Evolutionary conservation across 1,284 basidiomycete genomes (phyloP).

Genomic region (Wolfiporia cocos): DNA sequence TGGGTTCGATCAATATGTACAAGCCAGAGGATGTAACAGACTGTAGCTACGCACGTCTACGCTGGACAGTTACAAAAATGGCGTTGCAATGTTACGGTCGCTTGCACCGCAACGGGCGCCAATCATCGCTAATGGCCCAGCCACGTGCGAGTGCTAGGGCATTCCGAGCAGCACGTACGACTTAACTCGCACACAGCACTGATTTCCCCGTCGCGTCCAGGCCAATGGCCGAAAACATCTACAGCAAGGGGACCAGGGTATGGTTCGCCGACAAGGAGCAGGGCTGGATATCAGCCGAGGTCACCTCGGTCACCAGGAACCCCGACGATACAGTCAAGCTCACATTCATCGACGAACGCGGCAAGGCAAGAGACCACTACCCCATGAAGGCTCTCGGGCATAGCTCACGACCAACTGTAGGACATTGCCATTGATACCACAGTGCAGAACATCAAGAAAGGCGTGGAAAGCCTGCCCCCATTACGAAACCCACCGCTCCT

Average conservation of each 20-base stretch:
- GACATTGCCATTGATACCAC: slow-evolving; percentile 77
- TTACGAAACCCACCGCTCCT: slow-evolving; percentile 94
- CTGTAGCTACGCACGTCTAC: no score
- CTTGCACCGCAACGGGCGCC: no score
- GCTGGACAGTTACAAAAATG: no score
- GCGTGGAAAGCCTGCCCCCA: slow-evolving; percentile 77
- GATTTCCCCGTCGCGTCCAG: slow-evolving; percentile 4
- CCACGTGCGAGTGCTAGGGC: no score
- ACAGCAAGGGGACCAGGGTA: slow-evolving; percentile 78
- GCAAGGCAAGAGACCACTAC: slow-evolving; percentile 53
- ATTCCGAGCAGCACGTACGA: no score
- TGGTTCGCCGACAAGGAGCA: slow-evolving; percentile 92
- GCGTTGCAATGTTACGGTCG: no score
- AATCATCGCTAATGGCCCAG: no score
- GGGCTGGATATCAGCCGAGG: slow-evolving; percentile 89
- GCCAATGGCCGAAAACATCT: slow-evolving; percentile 79
- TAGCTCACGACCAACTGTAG: slow-evolving; percentile 35
- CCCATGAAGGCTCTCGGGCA: slow-evolving; percentile 1
- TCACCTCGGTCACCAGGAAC: slow-evolving; percentile 56
- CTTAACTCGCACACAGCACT: no score
- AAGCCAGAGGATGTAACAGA: no score
- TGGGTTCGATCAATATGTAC: no score
- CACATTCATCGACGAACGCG: slow-evolving; percentile 79
- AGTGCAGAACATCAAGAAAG: slow-evolving; percentile 69
- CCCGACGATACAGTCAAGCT: slow-evolving; percentile 71